Conservation (phyloP, 192 early-diverging fungal genomes). For the Entophlyctis luteolus region DNA sequence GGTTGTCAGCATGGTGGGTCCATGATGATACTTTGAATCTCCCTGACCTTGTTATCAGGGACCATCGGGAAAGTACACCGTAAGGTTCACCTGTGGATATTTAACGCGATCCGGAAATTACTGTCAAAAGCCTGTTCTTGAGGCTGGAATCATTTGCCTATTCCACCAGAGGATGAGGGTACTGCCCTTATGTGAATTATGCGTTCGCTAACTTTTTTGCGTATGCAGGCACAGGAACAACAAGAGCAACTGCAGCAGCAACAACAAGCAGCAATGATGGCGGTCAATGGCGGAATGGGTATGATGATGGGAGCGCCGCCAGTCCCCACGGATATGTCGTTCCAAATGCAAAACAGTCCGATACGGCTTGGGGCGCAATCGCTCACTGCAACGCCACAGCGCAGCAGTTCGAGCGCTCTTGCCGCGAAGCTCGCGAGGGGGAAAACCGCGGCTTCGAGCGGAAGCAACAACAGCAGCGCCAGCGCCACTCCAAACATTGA, state of each 20-base stretch:
- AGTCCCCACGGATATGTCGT: background rate
- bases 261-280: background rate
- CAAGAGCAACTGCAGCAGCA: background rate
- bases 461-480: background rate
- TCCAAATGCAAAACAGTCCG: conserved; percentile 5
- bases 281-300: conserved; percentile 7
- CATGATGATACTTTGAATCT: background rate
- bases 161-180: conserved; percentile 20
- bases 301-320: conserved; percentile 5
- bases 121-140: conserved; percentile 40
- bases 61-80: conserved; percentile 27
- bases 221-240: background rate
- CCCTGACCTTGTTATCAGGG: background rate
- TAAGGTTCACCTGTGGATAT: conserved; percentile 33
- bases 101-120: conserved; percentile 32
- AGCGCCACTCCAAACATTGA: background rate
- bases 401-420: background rate
- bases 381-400: too few relatives aligned
- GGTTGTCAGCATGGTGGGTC: conserved; percentile 19
- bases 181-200: too few relatives aligned
- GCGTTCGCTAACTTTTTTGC: background rate
- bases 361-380: too few relatives aligned
- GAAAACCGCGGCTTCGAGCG: conserved; percentile 1
- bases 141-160: conserved; percentile 40
- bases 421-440: background rate